Conservation (phyloP, 2,329 filamentous ascomycete species). For the Aspergillus hiratsukae region DNA sequence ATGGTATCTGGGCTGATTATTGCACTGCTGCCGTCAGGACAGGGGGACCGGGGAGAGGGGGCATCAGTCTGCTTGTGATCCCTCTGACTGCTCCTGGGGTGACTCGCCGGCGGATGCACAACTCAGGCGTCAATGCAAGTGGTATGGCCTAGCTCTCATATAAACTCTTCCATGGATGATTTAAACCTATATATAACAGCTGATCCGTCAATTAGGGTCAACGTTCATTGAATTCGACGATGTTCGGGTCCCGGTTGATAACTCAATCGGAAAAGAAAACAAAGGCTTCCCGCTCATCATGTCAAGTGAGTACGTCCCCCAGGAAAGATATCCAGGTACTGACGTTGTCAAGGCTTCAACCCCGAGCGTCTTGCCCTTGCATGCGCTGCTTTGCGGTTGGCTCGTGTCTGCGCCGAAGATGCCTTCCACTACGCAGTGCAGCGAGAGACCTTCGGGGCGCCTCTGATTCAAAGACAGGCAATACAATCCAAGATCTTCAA, state of each 20-base stretch:
- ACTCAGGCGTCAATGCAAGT: constrained; percentile 63
- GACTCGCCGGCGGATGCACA: constrained; percentile 46
- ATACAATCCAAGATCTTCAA: constrained; percentile 59
- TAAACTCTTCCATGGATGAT: not conserved
- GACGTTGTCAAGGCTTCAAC: constrained; percentile 57
- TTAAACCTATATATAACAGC: not conserved
- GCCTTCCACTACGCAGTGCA: constrained; percentile 62
- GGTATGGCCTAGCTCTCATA: constrained; percentile 35
- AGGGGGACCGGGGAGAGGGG: constrained; percentile 56
- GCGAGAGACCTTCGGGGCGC: constrained; percentile 59
- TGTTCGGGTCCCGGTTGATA: constrained; percentile 64
- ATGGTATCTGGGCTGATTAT: constrained; percentile 57
- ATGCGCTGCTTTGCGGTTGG: constrained; percentile 58
- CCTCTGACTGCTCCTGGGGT: constrained; percentile 63
- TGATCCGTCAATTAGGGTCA: constrained; percentile 31
- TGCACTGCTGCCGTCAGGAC: constrained; percentile 58
- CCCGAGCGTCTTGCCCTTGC: constrained; percentile 66
- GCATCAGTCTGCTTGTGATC: constrained; percentile 62
- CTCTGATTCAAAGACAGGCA: constrained; percentile 55
- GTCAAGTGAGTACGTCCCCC: constrained; percentile 47
- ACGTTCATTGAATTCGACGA: constrained; percentile 68
- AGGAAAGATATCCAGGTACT: not conserved
- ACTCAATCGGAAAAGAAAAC: constrained; percentile 66
- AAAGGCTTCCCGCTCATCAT: constrained; percentile 68
- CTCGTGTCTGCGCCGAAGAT: constrained; percentile 56